Evolutionary conservation across 768 basidiomycete genomes (phyloP).

Genomic region (Phlebiopsis flavidoalba): DNA sequence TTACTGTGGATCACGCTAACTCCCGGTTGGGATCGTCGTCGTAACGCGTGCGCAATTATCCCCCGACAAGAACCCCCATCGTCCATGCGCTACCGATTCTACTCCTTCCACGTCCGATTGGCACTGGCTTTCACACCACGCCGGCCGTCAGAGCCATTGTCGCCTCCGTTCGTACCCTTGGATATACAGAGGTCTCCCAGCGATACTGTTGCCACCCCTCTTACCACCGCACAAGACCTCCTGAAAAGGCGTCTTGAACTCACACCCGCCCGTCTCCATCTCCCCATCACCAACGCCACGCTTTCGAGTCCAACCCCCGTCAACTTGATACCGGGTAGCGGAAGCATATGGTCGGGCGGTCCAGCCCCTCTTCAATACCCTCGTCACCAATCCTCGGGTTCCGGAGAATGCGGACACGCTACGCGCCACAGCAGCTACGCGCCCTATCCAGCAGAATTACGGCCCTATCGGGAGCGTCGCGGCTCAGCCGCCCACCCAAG

Average conservation of each 20-base stretch:
- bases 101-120: constrained; percentile 4
- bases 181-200: constrained; percentile 3
- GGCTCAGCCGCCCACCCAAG: neutral
- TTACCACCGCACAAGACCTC: constrained; percentile 65
- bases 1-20: neutral
- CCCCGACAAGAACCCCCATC: constrained; percentile 22
- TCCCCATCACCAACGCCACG: constrained; percentile 17
- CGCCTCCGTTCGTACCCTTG: neutral
- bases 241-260: constrained; percentile 48
- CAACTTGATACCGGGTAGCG: constrained; percentile 44
- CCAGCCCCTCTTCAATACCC: constrained; percentile 25
- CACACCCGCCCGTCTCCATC: constrained; percentile 22
- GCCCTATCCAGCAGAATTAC: no score
- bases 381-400: neutral
- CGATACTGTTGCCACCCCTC: neutral
- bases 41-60: neutral
- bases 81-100: constrained; percentile 14
- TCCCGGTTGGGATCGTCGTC: neutral
- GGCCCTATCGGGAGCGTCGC: neutral
- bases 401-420: neutral
- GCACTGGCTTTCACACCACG: constrained; percentile 3
- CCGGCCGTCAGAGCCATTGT: constrained; percentile 1
- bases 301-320: constrained; percentile 35
- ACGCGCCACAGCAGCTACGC: neutral
- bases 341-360: constrained; percentile 66